phyloP scores from a whole-genome alignment of 2,329 filamentous ascomycete genomes.

The Fusarium buxicola region DNA sequence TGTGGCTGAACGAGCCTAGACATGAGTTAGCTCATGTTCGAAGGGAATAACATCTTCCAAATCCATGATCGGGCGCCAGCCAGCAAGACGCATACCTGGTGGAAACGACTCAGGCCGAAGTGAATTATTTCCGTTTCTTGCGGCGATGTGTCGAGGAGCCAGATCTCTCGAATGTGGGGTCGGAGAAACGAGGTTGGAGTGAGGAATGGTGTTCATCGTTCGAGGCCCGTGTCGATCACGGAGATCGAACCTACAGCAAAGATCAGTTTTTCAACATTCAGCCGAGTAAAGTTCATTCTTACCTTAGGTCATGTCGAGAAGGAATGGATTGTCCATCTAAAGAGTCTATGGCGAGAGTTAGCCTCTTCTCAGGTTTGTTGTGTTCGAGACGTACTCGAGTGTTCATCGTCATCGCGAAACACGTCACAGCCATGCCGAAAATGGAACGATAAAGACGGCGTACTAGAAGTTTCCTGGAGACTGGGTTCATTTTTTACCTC shows the following conservation, averaged over 20 bases:
- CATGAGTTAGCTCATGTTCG: constrained; percentile 19
- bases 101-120: constrained; percentile 34
- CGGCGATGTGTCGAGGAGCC: constrained; percentile 40
- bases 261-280: constrained; percentile 18
- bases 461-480: constrained; percentile 20
- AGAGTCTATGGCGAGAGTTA: constrained; percentile 40
- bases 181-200: constrained; percentile 54
- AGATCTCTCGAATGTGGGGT: constrained; percentile 48
- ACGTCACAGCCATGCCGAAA: constrained; percentile 46
- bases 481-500: constrained; percentile 33
- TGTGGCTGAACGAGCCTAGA: constrained; percentile 44
- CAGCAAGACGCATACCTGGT: constrained; percentile 18
- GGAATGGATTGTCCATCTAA: constrained; percentile 41
- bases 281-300: not conserved
- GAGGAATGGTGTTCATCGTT: constrained; percentile 52
- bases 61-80: not conserved
- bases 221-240: constrained; percentile 51
- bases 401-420: constrained; percentile 47
- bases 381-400: constrained; percentile 39
- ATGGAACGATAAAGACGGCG: constrained; percentile 28
- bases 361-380: not conserved
- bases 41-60: not conserved
- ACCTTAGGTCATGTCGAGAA: constrained; percentile 45
- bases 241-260: constrained; percentile 47
- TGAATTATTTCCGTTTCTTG: constrained; percentile 39